A percentile compares a stretch with the other conserved stretches of the same genome.
These are phyloP conservation scores for Jatropha podagrica DNA, from an alignment of 441 rosid species.

Conservation along the genomic window DNA sequence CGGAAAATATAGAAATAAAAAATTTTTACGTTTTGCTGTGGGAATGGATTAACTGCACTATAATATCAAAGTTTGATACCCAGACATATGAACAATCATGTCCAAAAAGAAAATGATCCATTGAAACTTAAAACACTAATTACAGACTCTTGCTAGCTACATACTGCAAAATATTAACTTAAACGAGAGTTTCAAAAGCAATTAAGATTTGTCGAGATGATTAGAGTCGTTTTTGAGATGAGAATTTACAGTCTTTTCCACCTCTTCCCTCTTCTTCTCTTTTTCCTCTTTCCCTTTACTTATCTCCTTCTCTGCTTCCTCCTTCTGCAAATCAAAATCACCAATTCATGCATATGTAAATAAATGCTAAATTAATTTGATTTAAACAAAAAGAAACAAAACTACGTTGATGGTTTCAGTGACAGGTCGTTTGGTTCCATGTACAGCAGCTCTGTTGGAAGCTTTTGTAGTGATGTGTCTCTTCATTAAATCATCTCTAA, in stretches of 20 bases:
- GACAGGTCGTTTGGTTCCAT: constrained; percentile 17
- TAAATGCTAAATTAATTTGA: neutral
- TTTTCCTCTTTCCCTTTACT: constrained; percentile 11
- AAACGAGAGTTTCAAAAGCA: neutral
- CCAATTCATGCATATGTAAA: neutral
- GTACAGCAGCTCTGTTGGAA: constrained; percentile 16
- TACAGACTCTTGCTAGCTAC: no score
- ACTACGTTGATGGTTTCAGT: neutral
- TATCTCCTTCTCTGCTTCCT: constrained; percentile 12
- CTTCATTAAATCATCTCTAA: neutral
- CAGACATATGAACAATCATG: no score
- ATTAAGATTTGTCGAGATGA: neutral
- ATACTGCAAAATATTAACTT: neutral
- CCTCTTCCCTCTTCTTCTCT: constrained; percentile 6
- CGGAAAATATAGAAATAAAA: no score
- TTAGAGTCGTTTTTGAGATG: neutral
- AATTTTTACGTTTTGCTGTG: no score
- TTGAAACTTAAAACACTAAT: no score
- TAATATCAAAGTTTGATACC: no score
- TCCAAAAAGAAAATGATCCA: no score
- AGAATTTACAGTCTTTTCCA: constrained; percentile 11
- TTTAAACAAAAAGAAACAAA: neutral
- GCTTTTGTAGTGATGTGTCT: constrained; percentile 13
- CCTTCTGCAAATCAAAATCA: constrained; percentile 9
- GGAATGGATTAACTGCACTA: no score